These are phyloP conservation scores for Colletotrichum sp. DNA, from an alignment of 2,329 filamentous ascomycete genomes.

Conservation along the genomic window DNA sequence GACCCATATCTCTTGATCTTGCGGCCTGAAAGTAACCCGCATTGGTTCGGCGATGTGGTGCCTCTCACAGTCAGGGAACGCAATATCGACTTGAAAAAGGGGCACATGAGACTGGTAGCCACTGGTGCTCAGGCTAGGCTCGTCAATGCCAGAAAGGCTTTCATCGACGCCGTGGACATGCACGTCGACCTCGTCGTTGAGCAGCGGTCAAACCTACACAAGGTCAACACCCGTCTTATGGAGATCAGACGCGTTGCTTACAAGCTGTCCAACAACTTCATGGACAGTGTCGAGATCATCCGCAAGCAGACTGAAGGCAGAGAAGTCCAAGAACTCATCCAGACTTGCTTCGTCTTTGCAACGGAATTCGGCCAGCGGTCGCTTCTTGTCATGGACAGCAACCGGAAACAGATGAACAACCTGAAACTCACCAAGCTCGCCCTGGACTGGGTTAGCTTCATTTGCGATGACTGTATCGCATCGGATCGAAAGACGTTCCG, in stretches of 20 bases:
- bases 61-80: constrained; percentile 76
- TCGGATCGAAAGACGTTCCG: constrained; percentile 95
- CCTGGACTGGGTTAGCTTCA: constrained; percentile 96
- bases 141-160: constrained; percentile 76
- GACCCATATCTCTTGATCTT: constrained; percentile 88
- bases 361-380: constrained; percentile 98
- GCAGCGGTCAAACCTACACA: constrained; percentile 88
- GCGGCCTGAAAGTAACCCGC: constrained; percentile 77
- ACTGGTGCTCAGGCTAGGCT: constrained; percentile 83
- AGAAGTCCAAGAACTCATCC: constrained; percentile 93
- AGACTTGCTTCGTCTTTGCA: constrained; percentile 98
- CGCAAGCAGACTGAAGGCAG: constrained; percentile 82
- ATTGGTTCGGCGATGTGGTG: constrained; percentile 83
- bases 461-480: constrained; percentile 94
- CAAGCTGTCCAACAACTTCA: constrained; percentile 96
- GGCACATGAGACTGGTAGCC: constrained; percentile 86
- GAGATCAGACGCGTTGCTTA: constrained; percentile 96
- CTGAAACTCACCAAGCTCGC: constrained; percentile 91
- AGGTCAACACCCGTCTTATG: constrained; percentile 88
- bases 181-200: constrained; percentile 90
- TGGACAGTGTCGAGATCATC: constrained; percentile 97
- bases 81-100: constrained; percentile 82
- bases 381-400: constrained; percentile 93
- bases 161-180: constrained; percentile 79
- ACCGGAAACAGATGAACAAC: constrained; percentile 95